phyloP scores from a whole-genome alignment of 2,329 filamentous ascomycete genomes.

The Cryphonectria parasitica region DNA sequence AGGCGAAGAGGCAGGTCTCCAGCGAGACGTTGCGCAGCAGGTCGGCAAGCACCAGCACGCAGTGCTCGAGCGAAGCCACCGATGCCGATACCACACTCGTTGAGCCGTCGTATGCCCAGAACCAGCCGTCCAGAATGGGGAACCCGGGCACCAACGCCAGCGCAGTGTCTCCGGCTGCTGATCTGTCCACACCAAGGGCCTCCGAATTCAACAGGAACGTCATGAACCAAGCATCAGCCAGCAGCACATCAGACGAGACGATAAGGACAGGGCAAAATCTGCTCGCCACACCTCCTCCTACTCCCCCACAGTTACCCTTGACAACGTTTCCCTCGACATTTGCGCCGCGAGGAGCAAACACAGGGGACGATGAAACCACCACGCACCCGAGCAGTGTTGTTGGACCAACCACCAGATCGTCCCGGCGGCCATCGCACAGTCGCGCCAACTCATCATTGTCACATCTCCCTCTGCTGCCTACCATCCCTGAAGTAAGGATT shows the following conservation, averaged over 20 bases:
- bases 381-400: slow-evolving; percentile 10
- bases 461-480: slow-evolving; percentile 39
- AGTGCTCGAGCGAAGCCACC: slow-evolving; percentile 14
- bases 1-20: slow-evolving; percentile 32
- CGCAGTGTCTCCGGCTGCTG: slow-evolving; percentile 36
- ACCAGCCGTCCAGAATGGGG: slow-evolving; percentile 48
- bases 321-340: slow-evolving; percentile 1
- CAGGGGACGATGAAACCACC: slow-evolving; percentile 21
- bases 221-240: slow-evolving; percentile 15
- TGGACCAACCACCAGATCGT: background rate
- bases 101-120: slow-evolving; percentile 56
- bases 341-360: background rate
- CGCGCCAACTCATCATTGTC: slow-evolving; percentile 30
- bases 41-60: slow-evolving; percentile 35
- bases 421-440: slow-evolving; percentile 25
- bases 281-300: slow-evolving; percentile 26
- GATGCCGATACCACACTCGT: slow-evolving; percentile 42
- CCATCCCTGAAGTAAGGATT: slow-evolving; percentile 47
- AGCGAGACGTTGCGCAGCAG: slow-evolving; percentile 38
- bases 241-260: slow-evolving; percentile 16
- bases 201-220: slow-evolving; percentile 32
- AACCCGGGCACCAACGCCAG: slow-evolving; percentile 41
- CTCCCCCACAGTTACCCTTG: slow-evolving; percentile 17
- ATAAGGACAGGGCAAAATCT: slow-evolving; percentile 26
- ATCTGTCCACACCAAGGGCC: slow-evolving; percentile 35